Percentiles rank a stretch among this genome's conserved stretches.
Conservation (phyloP, 352 stramenopile genomes). For the Plasmopara viticola region DNA sequence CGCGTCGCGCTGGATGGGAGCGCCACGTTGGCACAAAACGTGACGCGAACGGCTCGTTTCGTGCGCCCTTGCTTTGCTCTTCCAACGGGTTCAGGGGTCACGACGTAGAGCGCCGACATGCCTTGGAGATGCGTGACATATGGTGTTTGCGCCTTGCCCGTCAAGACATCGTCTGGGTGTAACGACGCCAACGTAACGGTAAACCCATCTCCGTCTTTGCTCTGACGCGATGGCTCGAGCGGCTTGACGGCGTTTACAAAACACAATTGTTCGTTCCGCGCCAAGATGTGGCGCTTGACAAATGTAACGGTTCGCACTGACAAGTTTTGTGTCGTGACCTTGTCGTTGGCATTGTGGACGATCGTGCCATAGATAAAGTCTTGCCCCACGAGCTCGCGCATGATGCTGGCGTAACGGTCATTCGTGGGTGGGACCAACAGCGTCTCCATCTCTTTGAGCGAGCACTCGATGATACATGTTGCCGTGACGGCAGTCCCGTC, state of each 20-base stretch:
- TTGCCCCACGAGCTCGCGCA: constrained; percentile 36
- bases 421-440: constrained; percentile 28
- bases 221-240: constrained; percentile 3
- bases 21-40: constrained; percentile 31
- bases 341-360: constrained; percentile 29
- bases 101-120: constrained; percentile 27
- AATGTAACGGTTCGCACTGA: constrained; percentile 47
- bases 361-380: constrained; percentile 48
- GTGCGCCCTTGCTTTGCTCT: constrained; percentile 12
- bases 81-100: constrained; percentile 16
- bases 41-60: constrained; percentile 27
- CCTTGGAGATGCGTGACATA: constrained; percentile 29
- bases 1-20: constrained; percentile 5
- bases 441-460: constrained; percentile 31
- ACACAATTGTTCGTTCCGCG: constrained; percentile 45
- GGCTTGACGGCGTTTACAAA: constrained; percentile 30
- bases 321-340: constrained; percentile 16
- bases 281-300: constrained; percentile 33
- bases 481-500: constrained; percentile 29
- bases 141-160: constrained; percentile 33
- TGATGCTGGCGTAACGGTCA: constrained; percentile 29
- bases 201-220: constrained; percentile 18
- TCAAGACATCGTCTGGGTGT: constrained; percentile 35
- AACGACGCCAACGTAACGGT: constrained; percentile 34
- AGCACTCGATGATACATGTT: constrained; percentile 30